phyloP scores from a whole-genome alignment of 306 rosid genomes.

The Cicer bijugum region DNA sequence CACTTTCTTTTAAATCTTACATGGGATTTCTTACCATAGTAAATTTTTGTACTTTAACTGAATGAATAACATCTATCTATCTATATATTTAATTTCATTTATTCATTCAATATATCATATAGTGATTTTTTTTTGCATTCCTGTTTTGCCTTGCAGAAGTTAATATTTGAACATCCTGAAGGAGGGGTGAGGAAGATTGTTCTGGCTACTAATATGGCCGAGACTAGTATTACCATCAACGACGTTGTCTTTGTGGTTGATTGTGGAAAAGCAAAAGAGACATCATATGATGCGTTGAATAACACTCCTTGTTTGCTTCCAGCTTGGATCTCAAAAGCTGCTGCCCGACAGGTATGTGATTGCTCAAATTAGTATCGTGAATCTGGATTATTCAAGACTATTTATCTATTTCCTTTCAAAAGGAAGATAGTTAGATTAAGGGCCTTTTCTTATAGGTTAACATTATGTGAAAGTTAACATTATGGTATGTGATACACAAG shows the following conservation, averaged over 20 bases:
- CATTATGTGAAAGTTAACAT: slow-evolving; percentile 13
- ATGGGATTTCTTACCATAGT: background rate
- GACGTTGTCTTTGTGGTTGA: slow-evolving; percentile 94
- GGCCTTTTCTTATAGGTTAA: background rate
- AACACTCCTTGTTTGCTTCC: slow-evolving; percentile 99
- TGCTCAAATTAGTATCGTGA: slow-evolving; percentile 30
- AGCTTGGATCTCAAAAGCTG: slow-evolving; percentile 97
- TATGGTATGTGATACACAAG: slow-evolving; percentile 32
- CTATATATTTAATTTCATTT: slow-evolving; percentile 14
- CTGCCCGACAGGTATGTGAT: slow-evolving; percentile 82
- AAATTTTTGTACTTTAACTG: slow-evolving; percentile 21
- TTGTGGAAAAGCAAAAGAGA: slow-evolving; percentile 98
- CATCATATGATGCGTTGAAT: slow-evolving; percentile 94
- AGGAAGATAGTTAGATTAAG: slow-evolving; percentile 20
- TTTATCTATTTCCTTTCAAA: slow-evolving; percentile 18
- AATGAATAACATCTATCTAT: slow-evolving; percentile 26
- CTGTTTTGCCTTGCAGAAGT: slow-evolving; percentile 58
- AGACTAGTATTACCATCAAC: slow-evolving; percentile 93
- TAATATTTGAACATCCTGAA: slow-evolving; percentile 83
- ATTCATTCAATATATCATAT: slow-evolving; percentile 6
- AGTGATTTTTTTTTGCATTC: slow-evolving; percentile 31
- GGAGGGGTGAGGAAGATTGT: slow-evolving; percentile 92
- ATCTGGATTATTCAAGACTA: slow-evolving; percentile 25
- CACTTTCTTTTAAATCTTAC: slow-evolving; percentile 10
- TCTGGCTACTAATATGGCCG: slow-evolving; percentile 95